These are phyloP conservation scores for Oryza australiensis DNA, from an alignment of 176 grass and related monocot genomes.

Conservation along the genomic window DNA sequence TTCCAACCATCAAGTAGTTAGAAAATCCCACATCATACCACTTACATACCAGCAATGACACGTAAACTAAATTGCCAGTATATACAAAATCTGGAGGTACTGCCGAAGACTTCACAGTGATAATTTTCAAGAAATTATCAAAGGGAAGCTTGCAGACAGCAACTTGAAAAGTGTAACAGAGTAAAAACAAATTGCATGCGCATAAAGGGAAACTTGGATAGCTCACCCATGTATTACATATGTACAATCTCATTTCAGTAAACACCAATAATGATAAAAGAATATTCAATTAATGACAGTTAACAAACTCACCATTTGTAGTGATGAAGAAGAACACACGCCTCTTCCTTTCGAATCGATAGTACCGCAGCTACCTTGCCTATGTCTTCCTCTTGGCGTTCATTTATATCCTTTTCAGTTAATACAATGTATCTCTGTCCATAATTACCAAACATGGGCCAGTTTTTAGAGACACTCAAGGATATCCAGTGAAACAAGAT, in stretches of 20 bases:
- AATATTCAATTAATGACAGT: background rate
- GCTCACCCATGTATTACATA: background rate
- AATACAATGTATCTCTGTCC: conserved; percentile 70
- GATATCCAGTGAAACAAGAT: background rate
- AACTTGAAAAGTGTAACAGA: background rate
- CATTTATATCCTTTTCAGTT: conserved; percentile 55
- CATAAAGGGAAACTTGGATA: background rate
- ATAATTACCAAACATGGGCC: conserved; percentile 27
- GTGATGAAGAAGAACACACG: conserved; percentile 72
- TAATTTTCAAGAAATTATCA: background rate
- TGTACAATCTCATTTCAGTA: background rate
- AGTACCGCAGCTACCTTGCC: conserved; percentile 55
- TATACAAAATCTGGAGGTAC: no score
- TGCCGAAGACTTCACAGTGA: no score
- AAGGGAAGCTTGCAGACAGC: background rate
- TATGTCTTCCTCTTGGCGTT: conserved; percentile 71
- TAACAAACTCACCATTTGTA: conserved; percentile 71
- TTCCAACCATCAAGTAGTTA: conserved; percentile 8
- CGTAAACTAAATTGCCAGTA: background rate
- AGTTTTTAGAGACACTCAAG: conserved; percentile 22
- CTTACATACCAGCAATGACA: background rate
- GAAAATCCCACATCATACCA: background rate
- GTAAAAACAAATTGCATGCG: background rate
- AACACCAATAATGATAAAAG: background rate
- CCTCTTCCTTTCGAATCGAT: conserved; percentile 57